Percentiles rank a stretch among this genome's conserved stretches.
Conservation (phyloP, 1,284 basidiomycete species). For the Cystobasidium slooffiae region DNA sequence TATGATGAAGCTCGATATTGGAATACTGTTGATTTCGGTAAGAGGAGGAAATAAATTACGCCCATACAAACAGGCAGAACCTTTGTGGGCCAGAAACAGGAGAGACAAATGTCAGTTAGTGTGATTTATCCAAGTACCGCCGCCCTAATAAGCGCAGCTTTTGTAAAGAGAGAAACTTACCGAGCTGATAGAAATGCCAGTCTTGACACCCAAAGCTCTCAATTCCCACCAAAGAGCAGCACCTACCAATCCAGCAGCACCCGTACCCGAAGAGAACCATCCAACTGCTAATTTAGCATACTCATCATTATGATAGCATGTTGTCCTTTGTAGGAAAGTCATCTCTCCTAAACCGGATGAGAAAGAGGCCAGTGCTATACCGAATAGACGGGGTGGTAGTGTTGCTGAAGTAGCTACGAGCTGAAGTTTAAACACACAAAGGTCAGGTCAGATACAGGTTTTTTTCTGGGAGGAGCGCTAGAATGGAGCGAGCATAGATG, state of each 20-base stretch:
- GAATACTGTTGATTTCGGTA: conserved; percentile 62
- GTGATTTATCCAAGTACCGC: no score
- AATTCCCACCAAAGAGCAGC: conserved; percentile 95
- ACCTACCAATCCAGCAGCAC: conserved; percentile 89
- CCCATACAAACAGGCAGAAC: conserved; percentile 75
- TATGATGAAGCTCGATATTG: conserved; percentile 11
- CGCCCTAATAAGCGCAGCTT: no score
- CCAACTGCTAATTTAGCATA: conserved; percentile 38
- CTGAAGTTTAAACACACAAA: conserved; percentile 59
- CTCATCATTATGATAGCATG: conserved; percentile 56
- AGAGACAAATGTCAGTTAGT: conserved; percentile 53
- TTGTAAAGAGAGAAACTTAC: conserved; percentile 31
- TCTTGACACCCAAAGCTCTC: conserved; percentile 78
- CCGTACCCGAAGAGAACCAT: conserved; percentile 72
- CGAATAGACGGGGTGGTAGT: conserved; percentile 74
- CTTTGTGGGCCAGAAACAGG: conserved; percentile 58
- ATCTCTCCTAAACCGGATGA: conserved; percentile 92
- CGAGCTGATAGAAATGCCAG: conserved; percentile 73
- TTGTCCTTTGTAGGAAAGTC: conserved; percentile 91
- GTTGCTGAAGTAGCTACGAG: conserved; percentile 76
- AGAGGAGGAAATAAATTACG: conserved; percentile 71
- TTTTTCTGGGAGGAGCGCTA: no score
- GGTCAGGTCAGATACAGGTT: not conserved
- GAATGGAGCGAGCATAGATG: no score
- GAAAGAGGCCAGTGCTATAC: conserved; percentile 87